Percentiles rank a stretch among this genome's conserved stretches.
These are phyloP conservation scores for Tricharina praecox DNA, from an alignment of 495 filamentous ascomycete genomes.

Conservation along the genomic window DNA sequence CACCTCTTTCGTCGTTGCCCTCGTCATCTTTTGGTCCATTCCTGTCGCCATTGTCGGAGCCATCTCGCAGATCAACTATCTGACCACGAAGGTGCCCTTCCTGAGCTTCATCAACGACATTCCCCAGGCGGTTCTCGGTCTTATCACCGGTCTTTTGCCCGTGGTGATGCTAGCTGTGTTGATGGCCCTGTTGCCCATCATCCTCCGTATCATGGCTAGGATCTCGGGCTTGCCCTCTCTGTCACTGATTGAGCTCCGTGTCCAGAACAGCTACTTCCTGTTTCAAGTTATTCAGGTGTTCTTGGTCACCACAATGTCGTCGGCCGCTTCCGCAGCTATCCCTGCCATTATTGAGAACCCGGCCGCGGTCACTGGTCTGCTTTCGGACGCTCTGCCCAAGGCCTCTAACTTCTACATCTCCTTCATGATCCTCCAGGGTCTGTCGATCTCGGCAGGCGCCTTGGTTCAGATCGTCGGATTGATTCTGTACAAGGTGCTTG, in stretches of 20 bases:
- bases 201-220: slow-evolving; percentile 62
- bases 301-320: slow-evolving; percentile 65
- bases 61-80: slow-evolving; percentile 66
- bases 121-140: slow-evolving; percentile 53
- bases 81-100: slow-evolving; percentile 45
- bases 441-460: slow-evolving; percentile 60
- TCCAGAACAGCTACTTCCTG: slow-evolving; percentile 81
- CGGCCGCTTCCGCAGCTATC: slow-evolving; percentile 51
- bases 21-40: slow-evolving; percentile 94
- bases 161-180: slow-evolving; percentile 63
- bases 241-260: slow-evolving; percentile 65
- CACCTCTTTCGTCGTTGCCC: slow-evolving; percentile 48
- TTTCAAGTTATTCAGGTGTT: slow-evolving; percentile 97
- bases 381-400: slow-evolving; percentile 59
- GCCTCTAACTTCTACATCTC: slow-evolving; percentile 89
- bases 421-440: slow-evolving; percentile 84
- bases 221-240: slow-evolving; percentile 60
- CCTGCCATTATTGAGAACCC: slow-evolving; percentile 50
- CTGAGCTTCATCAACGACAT: slow-evolving; percentile 58
- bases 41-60: slow-evolving; percentile 72
- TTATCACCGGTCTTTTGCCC: slow-evolving; percentile 74
- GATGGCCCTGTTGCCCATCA: slow-evolving; percentile 75
- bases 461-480: slow-evolving; percentile 66
- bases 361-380: slow-evolving; percentile 38
- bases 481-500: slow-evolving; percentile 58